A percentile compares a stretch with the other conserved stretches of the same genome.
Evolutionary conservation across 768 basidiomycete species (phyloP).

Genomic region (Holtermannia corniformis): DNA sequence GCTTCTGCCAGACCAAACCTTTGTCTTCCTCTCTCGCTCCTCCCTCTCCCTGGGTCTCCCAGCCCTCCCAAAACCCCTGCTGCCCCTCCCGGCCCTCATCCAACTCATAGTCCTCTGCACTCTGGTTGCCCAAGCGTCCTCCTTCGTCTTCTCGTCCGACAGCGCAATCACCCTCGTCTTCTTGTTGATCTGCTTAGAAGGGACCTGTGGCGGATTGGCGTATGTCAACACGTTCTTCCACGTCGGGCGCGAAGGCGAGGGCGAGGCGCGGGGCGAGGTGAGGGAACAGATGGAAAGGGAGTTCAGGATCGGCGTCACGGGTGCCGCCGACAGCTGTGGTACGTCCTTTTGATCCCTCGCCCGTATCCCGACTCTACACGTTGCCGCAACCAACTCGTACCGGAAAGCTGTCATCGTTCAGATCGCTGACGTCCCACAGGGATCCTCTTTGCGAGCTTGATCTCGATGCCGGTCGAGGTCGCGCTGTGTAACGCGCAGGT

Average conservation of each 20-base stretch:
- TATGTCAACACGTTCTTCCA: slow-evolving; percentile 46
- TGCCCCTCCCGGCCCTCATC: slow-evolving; percentile 65
- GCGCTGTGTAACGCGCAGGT: slow-evolving; percentile 35
- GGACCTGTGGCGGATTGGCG: slow-evolving; percentile 82
- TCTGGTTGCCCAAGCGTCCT: slow-evolving; percentile 29
- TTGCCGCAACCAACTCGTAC: not conserved
- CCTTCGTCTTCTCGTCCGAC: slow-evolving; percentile 46
- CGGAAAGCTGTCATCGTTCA: not conserved
- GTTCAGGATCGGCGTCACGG: slow-evolving; percentile 34
- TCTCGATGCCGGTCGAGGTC: slow-evolving; percentile 37
- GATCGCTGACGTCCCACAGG: slow-evolving; percentile 12
- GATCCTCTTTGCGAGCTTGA: slow-evolving; percentile 36
- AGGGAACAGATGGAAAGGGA: slow-evolving; percentile 41
- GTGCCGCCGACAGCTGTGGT: slow-evolving; percentile 36
- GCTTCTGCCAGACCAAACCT: slow-evolving; percentile 47
- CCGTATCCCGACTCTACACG: not conserved
- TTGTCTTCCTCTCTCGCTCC: slow-evolving; percentile 87
- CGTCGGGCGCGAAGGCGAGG: slow-evolving; percentile 45
- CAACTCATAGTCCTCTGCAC: slow-evolving; percentile 56
- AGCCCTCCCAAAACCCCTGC: slow-evolving; percentile 57
- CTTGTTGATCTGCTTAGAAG: slow-evolving; percentile 71
- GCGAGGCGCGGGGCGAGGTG: slow-evolving; percentile 50
- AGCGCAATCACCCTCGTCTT: slow-evolving; percentile 59
- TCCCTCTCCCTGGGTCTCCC: slow-evolving; percentile 77
- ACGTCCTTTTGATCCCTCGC: slow-evolving; percentile 4